Base-by-base conservation (phyloP, 768 basidiomycete genomes). In the Hypsizygus marmoreus region DNA sequence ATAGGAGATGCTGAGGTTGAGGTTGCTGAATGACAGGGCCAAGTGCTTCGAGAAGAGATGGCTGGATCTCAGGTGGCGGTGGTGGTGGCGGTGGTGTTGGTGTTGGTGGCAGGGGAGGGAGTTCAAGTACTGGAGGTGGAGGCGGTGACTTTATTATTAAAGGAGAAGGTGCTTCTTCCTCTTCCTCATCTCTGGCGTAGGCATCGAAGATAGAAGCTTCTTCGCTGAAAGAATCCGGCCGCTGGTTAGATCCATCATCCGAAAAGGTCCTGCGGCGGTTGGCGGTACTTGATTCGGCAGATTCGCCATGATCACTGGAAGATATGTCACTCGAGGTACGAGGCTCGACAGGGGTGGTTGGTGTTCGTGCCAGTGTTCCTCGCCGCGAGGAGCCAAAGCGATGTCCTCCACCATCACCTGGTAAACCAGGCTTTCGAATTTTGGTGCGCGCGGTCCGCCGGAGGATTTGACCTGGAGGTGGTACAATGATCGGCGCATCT, bases 391-490 rank as follows among this genome's bases (percentile, higher is more conserved):
- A 66, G 26, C 77, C 76, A 67, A 95, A 95, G 9, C 92, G 85
- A 74, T 91, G 91, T 2, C 89, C 89, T 25, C 80, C 83, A 9
- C 87, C 88, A 65, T 89, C 91, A 17, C 83, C 88, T 11, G 80
- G 75, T 5, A 86, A 64, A 4, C 81, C 79, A 11, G 84, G 74
- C 70, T 98, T 99, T 26, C 95, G 86, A 56, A 98, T 97, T 72
- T 93, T 94, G 1, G 97, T 99, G 11, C 95, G 83, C 4, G 93
- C 93, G 8, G 93, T 82, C 28, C 97, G 87, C 16, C 93, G 88
- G 10, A 99, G 76, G 55, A 94, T 92, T 64, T 85, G 88, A 6
- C 90, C 90, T 1, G 91, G 92, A 19, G 84, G 87, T 34, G 91
- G 88, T 14, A 89, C 81, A 50, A 97, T 90, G 58, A 97, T 89